These are phyloP conservation scores for Trichosanthes truncata DNA, from an alignment of 306 rosid species.

Conservation along the genomic window DNA sequence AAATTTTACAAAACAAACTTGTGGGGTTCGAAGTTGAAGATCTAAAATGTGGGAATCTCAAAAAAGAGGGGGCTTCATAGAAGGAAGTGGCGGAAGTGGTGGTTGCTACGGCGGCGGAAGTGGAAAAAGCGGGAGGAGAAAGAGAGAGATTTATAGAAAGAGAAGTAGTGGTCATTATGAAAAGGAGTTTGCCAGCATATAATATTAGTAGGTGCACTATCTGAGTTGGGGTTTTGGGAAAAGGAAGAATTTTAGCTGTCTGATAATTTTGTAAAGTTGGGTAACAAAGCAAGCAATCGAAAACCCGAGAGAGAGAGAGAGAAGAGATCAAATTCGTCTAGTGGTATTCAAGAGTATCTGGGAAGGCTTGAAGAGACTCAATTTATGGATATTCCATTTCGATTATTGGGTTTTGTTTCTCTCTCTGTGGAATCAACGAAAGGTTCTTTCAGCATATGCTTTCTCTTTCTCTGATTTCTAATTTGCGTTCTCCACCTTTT, in stretches of 20 bases:
- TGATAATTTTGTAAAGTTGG: background rate
- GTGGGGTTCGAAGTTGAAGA: conserved; percentile 30
- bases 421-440: background rate
- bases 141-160: conserved; percentile 61
- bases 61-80: background rate
- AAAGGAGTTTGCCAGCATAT: background rate
- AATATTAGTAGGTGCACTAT: conserved; percentile 2
- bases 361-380: background rate
- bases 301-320: background rate
- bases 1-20: conserved; percentile 17
- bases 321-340: background rate
- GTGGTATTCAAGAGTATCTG: background rate
- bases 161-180: conserved; percentile 36
- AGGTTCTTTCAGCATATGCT: background rate
- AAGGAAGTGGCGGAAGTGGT: conserved; percentile 1
- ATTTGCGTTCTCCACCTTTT: background rate
- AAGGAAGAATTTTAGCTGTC: background rate
- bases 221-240: conserved; percentile 1
- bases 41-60: conserved; percentile 20
- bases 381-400: conserved; percentile 6
- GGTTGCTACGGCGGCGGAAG: conserved; percentile 17
- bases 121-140: conserved; percentile 42
- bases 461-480: background rate
- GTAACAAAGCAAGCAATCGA: background rate
- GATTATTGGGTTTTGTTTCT: background rate